Evolutionary conservation across 148 eudicot species (phyloP).

Genomic region (Camellia sinensis): DNA sequence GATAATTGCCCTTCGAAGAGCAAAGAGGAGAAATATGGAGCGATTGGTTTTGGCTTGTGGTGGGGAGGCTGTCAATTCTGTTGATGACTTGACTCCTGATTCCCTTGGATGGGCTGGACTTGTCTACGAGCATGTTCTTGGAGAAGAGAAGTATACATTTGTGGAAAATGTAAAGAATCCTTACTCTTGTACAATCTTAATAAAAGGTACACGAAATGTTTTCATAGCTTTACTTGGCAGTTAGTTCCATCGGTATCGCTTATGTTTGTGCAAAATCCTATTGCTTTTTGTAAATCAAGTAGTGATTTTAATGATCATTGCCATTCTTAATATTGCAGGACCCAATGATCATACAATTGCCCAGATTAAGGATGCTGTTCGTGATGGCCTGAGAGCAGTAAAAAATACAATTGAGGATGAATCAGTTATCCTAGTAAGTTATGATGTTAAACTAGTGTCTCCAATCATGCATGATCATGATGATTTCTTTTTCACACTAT

Average conservation of each 20-base stretch:
- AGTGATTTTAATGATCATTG: background rate
- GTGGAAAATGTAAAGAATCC: conserved; percentile 96
- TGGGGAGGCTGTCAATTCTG: conserved; percentile 92
- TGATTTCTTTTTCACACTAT: background rate
- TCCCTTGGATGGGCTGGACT: conserved; percentile 99
- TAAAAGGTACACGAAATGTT: conserved; percentile 57
- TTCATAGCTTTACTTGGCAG: background rate
- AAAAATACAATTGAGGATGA: conserved; percentile 96
- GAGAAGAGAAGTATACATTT: conserved; percentile 95
- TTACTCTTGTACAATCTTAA: conserved; percentile 87
- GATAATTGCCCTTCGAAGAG: conserved; percentile 92
- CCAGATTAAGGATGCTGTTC: conserved; percentile 97
- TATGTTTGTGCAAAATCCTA: background rate
- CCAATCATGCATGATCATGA: background rate
- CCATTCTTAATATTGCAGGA: conserved; percentile 38
- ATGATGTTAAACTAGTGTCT: background rate
- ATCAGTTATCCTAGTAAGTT: conserved; percentile 72
- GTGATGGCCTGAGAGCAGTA: conserved; percentile 95
- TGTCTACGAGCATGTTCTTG: conserved; percentile 92
- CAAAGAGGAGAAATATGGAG: conserved; percentile 97
- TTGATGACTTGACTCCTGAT: conserved; percentile 85
- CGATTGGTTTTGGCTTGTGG: conserved; percentile 96
- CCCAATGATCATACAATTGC: conserved; percentile 99
- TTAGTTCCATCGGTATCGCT: background rate
- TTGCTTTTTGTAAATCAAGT: background rate